phyloP scores from a whole-genome alignment of 139 green algal species.

The Coelastrella sp. region DNA sequence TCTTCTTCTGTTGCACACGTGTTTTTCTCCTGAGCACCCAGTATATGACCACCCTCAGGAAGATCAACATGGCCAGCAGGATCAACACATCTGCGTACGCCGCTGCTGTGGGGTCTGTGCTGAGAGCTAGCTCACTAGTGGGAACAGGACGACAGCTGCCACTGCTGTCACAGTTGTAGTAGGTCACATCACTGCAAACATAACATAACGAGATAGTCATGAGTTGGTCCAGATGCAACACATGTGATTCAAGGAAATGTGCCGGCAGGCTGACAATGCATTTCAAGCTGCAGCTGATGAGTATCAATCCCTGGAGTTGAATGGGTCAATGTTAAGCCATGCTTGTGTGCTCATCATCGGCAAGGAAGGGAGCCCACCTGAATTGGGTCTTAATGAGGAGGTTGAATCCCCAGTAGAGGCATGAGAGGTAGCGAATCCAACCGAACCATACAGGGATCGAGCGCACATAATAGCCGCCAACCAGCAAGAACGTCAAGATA shows the following conservation, averaged over 20 bases:
- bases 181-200: slow-evolving; percentile 43
- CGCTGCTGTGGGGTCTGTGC: neutral
- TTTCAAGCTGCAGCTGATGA: too few species aligned
- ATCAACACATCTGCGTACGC: slow-evolving; percentile 57
- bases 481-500: slow-evolving; percentile 70
- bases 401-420: slow-evolving; percentile 80
- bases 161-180: slow-evolving; percentile 29
- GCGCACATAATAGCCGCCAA: slow-evolving; percentile 72
- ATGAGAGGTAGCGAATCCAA: slow-evolving; percentile 66
- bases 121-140: neutral
- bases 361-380: too few species aligned
- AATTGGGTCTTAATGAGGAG: slow-evolving; percentile 66
- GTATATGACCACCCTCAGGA: slow-evolving; percentile 60
- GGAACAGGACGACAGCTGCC: neutral
- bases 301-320: too few species aligned
- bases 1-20: slow-evolving; percentile 21
- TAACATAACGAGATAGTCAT: too few species aligned
- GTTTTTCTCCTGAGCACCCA: slow-evolving; percentile 63
- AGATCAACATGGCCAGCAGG: slow-evolving; percentile 67
- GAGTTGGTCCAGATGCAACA: too few species aligned
- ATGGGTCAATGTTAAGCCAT: too few species aligned
- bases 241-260: too few species aligned
- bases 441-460: slow-evolving; percentile 43
- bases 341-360: too few species aligned
- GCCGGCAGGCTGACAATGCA: too few species aligned